Base-by-base conservation (phyloP, 1,139 yeast species). In the Kodamaea plutei region DNA sequence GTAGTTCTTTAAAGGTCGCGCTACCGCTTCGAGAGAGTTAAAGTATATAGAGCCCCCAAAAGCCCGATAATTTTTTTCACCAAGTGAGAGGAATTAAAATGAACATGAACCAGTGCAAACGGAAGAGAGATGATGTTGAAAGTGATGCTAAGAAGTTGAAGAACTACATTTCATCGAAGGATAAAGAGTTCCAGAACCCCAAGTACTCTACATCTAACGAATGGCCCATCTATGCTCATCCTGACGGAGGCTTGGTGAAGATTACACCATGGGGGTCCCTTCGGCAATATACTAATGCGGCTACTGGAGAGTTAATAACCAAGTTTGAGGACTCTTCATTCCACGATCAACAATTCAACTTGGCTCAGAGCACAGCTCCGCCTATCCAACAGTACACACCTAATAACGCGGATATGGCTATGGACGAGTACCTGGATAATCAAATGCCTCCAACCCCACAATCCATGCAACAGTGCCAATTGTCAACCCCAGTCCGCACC, bases 201-300 rank as follows among this genome's bases (percentile, higher is more conserved):
- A 44, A 39, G 30, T 37, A 42, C 37, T 42, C 56, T 14, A 50
- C 58, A 12, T 54, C 64, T 9, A 58, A 65, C 25, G 79, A 76
- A 36, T 78, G 79, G 73, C 81, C 84, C 3, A 64, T 70, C 29
- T 78, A 73, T 44, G 60, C 67, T 33, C 83, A 76, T 38, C 84
- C 84, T 2, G 76, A 76, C 13, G 84, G 84, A 5, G 84, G 84
- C 0, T 60, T 65, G 15, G 69, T 78, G 29, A 79, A 77, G 48
- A 73, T 77, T 34, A 75, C 83, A 0, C 84, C 84, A 5, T 73
- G 79, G 64, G 84, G 84, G 34, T 46, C 54, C 33, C 43, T 35
- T 26, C 39, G 73, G 32, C 70, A 66, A 38, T 62, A 46, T 42
- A 48, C 50, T 25, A 51, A 60, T 34, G 47, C 53, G 4, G 44